Evolutionary conservation across 2,329 filamentous ascomycete genomes (phyloP), one percentile per base, ranked within the genome.

Genomic region (Epichloe hybrida): DNA sequence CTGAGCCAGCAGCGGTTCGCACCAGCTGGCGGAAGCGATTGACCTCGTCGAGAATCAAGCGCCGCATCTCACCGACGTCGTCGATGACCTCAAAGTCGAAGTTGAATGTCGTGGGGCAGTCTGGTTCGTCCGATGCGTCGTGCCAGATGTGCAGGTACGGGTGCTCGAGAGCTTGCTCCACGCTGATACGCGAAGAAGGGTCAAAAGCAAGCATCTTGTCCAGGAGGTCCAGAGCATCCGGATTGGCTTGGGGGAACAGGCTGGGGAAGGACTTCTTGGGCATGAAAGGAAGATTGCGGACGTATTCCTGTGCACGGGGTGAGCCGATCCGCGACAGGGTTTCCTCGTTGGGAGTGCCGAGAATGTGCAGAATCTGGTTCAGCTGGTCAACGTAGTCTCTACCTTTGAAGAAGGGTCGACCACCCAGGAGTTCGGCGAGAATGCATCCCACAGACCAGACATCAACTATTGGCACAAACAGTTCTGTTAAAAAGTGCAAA

Each of bases 391-490:
- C 93, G 64, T 98, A 98, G 73, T 98, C 93, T 55, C 93, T 87
- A 52, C 93, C 93, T 73, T 98, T 98, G 79, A 98, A 97, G 77
- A 98, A 98, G 42, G 93, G 93, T 53, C 94, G 86, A 53, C 93
- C 91, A 55, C 93, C 93, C 37, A 98, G 81, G 13, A 98, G 81
- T 69, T 98, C 93, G 50, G 93, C 93, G 50, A 98, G 80, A 62
- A 98, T 98, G 66, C 93, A 98, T 55, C 93, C 93, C 42, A 98
- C 91, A 8, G 93, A 98, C 93, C 93, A 98, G 35, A 98, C 91
- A 66, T 98, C 93, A 70, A 98, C 91, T 97, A 27, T 41, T 11
- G 44, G 31, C 17, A 43, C 43, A 42, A 3, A 37, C 44, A 27
- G 35, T 41, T n/a, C 34, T 41, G 38, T 39, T 39, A 31, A 15